These are phyloP conservation scores for Volvox reticuliferus DNA, from an alignment of 139 green algal genomes.

Conservation along the genomic window DNA sequence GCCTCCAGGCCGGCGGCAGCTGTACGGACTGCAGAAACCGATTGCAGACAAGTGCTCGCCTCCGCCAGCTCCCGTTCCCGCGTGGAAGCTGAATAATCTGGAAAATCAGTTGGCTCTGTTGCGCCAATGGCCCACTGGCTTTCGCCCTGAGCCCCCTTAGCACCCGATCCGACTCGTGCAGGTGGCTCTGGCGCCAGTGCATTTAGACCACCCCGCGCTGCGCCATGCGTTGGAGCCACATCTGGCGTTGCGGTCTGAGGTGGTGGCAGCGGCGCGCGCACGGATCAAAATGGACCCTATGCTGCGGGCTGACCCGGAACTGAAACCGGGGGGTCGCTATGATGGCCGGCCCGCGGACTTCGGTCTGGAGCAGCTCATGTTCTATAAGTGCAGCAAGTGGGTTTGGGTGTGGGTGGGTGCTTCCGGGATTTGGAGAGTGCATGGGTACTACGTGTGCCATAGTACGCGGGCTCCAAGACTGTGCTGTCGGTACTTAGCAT, in stretches of 20 bases:
- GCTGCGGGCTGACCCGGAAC: slow-evolving; percentile 14
- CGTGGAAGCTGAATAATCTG: no score
- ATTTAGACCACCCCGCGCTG: slow-evolving; percentile 56
- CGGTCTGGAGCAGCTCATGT: slow-evolving; percentile 31
- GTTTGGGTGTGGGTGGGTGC: not conserved
- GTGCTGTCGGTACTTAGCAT: no score
- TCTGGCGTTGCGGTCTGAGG: slow-evolving; percentile 29
- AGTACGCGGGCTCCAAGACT: no score
- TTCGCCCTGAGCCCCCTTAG: no score
- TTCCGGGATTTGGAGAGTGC: no score
- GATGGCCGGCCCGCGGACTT: slow-evolving; percentile 46
- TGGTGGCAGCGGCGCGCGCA: slow-evolving; percentile 2
- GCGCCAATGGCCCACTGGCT: no score
- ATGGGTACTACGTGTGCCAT: no score
- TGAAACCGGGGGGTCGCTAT: slow-evolving; percentile 45
- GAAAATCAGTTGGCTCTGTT: no score
- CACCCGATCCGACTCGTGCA: not conserved
- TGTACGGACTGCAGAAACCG: no score
- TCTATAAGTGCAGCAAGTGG: slow-evolving; percentile 50
- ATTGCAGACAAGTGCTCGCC: no score
- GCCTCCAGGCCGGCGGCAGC: no score
- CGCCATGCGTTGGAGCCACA: slow-evolving; percentile 22
- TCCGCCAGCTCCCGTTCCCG: no score
- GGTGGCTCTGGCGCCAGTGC: not conserved
- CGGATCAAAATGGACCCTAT: slow-evolving; percentile 25